A percentile compares a stretch with the other conserved stretches of the same genome.
Conservation (phyloP, 2,329 filamentous ascomycete genomes). For the Huntiella omanensis region DNA sequence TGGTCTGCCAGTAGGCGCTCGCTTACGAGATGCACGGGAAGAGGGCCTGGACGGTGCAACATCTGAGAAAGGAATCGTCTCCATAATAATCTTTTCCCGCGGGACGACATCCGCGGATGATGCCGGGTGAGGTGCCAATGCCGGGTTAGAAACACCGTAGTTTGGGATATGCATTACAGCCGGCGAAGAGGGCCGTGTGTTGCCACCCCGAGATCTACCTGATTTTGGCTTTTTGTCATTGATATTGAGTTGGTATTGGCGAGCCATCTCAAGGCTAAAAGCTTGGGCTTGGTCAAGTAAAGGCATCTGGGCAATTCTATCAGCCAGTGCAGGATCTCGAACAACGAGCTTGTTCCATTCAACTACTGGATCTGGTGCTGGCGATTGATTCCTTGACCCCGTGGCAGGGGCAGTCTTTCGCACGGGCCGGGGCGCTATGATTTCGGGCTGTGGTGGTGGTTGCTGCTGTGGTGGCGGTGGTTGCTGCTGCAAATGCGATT, state of each 20-base stretch:
- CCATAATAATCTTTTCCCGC: conserved; percentile 1
- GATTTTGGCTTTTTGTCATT: background rate
- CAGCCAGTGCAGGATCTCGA: conserved; percentile 39
- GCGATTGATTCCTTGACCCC: conserved; percentile 14
- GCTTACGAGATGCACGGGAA: conserved; percentile 37
- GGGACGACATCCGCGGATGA: background rate
- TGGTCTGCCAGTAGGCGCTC: conserved; percentile 32
- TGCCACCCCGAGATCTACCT: background rate
- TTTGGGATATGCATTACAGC: background rate
- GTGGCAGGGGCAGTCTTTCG: conserved; percentile 4
- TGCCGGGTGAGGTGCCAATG: background rate
- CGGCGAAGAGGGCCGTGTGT: background rate
- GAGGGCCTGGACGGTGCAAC: conserved; percentile 33
- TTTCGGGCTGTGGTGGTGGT: background rate
- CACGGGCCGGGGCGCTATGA: conserved; percentile 12
- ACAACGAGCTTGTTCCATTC: conserved; percentile 68
- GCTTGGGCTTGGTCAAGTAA: background rate
- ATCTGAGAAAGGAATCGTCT: conserved; percentile 12
- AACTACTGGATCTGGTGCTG: conserved; percentile 35
- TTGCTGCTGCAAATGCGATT: conserved; percentile 24
- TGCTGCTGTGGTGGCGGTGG: background rate
- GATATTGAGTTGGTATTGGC: background rate
- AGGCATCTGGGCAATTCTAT: conserved; percentile 2
- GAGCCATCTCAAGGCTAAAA: conserved; percentile 3
- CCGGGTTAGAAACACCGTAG: too few species aligned